Conservation (phyloP, 139 green algal species). For the Klebsormidium nitens region DNA sequence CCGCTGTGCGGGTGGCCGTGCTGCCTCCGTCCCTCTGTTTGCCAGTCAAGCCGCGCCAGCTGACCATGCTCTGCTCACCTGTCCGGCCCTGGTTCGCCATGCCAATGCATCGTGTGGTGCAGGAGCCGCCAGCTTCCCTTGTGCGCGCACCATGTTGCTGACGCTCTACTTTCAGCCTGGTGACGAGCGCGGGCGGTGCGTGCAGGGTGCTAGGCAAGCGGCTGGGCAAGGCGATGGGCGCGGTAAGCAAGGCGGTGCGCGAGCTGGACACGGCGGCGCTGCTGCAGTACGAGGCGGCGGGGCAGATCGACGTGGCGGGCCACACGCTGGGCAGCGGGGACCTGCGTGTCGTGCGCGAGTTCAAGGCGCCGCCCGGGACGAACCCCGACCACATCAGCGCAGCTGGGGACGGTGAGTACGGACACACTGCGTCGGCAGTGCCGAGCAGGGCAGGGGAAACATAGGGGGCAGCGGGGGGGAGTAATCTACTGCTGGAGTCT, state of each 20-base stretch:
- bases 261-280: slow-evolving; percentile 55
- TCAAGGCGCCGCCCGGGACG: slow-evolving; percentile 57
- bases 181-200: too few species aligned
- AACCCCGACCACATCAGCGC: slow-evolving; percentile 64
- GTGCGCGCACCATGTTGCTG: too few species aligned
- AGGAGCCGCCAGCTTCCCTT: neutral
- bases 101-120: too few species aligned
- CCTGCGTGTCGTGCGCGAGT: slow-evolving; percentile 72
- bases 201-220: slow-evolving; percentile 78
- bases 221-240: slow-evolving; percentile 74
- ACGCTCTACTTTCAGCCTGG: too few species aligned
- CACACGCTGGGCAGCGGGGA: slow-evolving; percentile 59
- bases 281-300: slow-evolving; percentile 54
- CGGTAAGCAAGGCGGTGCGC: slow-evolving; percentile 64
- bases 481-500: too few species aligned
- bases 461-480: too few species aligned
- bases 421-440: too few species aligned
- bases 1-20: too few species aligned
- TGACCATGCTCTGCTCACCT: too few species aligned
- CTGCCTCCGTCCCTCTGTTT: neutral
- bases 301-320: slow-evolving; percentile 60
- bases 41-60: too few species aligned
- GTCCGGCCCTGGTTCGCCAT: too few species aligned
- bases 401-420: slow-evolving; percentile 65
- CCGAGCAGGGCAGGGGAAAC: too few species aligned